Conservation (phyloP, 192 early-diverging fungal genomes). For the Linnemannia exigua region DNA sequence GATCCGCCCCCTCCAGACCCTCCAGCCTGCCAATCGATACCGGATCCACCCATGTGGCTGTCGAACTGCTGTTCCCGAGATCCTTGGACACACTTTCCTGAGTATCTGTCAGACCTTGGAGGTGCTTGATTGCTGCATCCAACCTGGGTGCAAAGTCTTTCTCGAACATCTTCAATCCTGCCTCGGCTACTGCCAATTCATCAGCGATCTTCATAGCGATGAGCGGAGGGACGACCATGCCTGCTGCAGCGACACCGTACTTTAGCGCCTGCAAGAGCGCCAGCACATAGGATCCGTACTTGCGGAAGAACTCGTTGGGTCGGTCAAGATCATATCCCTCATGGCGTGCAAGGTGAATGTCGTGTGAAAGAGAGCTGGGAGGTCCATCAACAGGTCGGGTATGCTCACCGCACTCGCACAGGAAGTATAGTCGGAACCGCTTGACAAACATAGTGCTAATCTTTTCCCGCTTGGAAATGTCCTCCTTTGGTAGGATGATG, state of each 20-base stretch:
- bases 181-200: background rate
- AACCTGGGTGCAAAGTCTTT: too few relatives aligned
- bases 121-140: too few relatives aligned
- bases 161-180: too few relatives aligned
- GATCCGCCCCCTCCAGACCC: constrained; percentile 18
- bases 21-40: background rate
- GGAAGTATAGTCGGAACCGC: constrained; percentile 13
- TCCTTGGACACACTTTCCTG: background rate
- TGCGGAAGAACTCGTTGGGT: constrained; percentile 24
- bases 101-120: too few relatives aligned
- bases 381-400: background rate
- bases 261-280: constrained; percentile 20
- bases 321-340: constrained; percentile 14
- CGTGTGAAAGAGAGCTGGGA: background rate
- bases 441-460: background rate
- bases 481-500: constrained; percentile 18
- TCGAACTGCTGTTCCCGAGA: background rate
- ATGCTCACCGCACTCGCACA: constrained; percentile 24
- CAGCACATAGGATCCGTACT: constrained; percentile 16
- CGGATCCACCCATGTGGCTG: background rate
- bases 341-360: constrained; percentile 28
- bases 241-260: background rate
- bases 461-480: background rate
- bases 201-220: background rate
- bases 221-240: constrained; percentile 9